A percentile compares a stretch with the other conserved stretches of the same genome.
phyloP scores from a whole-genome alignment of 2,329 filamentous ascomycete genomes.

The Pestalotiopsis fici region DNA sequence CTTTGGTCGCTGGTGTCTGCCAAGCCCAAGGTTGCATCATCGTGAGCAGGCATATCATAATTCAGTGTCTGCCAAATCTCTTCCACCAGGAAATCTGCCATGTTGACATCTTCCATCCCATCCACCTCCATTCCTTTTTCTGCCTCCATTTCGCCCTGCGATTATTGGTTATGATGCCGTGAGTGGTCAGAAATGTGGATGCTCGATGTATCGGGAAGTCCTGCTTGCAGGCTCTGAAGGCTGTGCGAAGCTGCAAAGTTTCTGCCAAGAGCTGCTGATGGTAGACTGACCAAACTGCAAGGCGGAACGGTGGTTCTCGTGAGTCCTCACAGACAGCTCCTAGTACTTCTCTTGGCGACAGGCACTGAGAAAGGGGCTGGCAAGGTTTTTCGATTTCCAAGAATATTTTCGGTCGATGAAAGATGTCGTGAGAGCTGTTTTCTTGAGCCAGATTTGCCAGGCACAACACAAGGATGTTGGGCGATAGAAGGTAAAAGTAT shows the following conservation, averaged over 20 bases:
- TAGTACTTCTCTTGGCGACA: neutral
- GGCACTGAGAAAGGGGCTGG: neutral
- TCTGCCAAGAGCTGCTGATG: neutral
- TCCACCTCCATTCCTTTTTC: too few species aligned
- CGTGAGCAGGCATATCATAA: too few species aligned
- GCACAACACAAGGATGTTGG: neutral
- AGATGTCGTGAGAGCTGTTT: neutral
- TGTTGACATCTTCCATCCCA: too few species aligned
- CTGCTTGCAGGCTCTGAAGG: neutral
- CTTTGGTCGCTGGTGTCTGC: neutral
- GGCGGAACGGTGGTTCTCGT: neutral
- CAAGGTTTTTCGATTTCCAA: neutral
- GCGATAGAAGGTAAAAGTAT: neutral
- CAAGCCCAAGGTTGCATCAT: neutral
- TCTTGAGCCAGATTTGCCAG: neutral
- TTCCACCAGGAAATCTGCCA: too few species aligned
- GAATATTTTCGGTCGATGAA: neutral
- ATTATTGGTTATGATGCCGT: too few species aligned
- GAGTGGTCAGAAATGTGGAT: too few species aligned
- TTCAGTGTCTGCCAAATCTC: too few species aligned
- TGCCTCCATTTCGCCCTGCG: too few species aligned
- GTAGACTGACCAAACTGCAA: neutral
- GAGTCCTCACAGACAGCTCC: neutral
- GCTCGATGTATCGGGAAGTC: too few species aligned
- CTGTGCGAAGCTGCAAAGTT: neutral